These are phyloP conservation scores for Calcarisporium arbuscula DNA, from an alignment of 2,329 filamentous ascomycete species.

Conservation along the genomic window DNA sequence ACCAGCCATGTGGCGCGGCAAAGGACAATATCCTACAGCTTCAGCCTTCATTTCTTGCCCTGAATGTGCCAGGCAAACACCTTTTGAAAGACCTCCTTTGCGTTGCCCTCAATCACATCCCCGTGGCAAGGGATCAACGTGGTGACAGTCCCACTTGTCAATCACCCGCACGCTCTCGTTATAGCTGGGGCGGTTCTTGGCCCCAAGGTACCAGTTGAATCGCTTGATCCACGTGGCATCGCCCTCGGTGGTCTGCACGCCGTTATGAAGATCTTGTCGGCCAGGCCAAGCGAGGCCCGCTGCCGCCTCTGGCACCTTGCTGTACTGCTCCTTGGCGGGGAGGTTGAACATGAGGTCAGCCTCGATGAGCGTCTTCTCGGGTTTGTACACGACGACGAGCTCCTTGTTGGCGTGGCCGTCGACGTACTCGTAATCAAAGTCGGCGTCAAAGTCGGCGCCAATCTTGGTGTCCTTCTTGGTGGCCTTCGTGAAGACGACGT, in stretches of 20 bases:
- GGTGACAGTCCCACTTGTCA: conserved; percentile 74
- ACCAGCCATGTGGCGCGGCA: too few relatives aligned
- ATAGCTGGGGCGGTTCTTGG: conserved; percentile 60
- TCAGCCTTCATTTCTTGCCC: too few relatives aligned
- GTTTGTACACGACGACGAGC: conserved; percentile 79
- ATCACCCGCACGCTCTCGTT: conserved; percentile 64
- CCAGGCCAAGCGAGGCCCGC: conserved; percentile 31
- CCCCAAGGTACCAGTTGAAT: conserved; percentile 72
- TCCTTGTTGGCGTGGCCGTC: conserved; percentile 77
- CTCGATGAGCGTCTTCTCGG: conserved; percentile 72
- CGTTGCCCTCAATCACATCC: conserved; percentile 70
- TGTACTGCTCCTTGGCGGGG: conserved; percentile 84
- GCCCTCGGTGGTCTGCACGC: conserved; percentile 56
- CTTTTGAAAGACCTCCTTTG: conserved; percentile 69
- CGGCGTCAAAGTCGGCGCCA: conserved; percentile 71
- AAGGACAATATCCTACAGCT: too few relatives aligned
- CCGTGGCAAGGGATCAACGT: conserved; percentile 89
- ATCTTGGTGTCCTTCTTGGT: conserved; percentile 49
- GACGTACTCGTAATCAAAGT: conserved; percentile 84
- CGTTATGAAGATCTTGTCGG: conserved; percentile 39
- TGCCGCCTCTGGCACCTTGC: conserved; percentile 42
- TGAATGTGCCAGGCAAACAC: conserved; percentile 78
- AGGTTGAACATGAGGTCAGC: conserved; percentile 92
- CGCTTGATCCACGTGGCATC: conserved; percentile 70
- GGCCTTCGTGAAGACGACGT: conserved; percentile 59